Conservation (phyloP, 2,329 filamentous ascomycete genomes). For the Alternaria ethzedia region DNA sequence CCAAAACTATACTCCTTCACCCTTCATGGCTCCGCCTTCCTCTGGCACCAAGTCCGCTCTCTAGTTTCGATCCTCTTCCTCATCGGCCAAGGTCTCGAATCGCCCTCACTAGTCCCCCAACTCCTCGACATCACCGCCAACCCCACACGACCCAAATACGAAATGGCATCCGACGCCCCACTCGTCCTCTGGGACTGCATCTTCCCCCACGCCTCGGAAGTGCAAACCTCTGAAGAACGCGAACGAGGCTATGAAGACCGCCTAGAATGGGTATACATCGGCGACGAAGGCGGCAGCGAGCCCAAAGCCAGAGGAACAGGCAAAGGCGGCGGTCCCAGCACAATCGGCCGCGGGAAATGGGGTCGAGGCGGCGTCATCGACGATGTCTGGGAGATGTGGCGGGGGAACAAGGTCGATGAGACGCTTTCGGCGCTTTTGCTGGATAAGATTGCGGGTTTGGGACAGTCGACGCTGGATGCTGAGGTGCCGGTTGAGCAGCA, state of each 20-base stretch:
- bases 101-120: constrained; percentile 72
- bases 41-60: constrained; percentile 98
- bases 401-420: constrained; percentile 87
- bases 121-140: constrained; percentile 75
- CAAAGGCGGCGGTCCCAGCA: constrained; percentile 18
- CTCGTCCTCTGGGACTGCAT: constrained; percentile 96
- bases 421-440: constrained; percentile 77
- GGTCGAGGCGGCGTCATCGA: constrained; percentile 44
- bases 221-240: constrained; percentile 47
- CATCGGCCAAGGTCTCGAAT: constrained; percentile 85
- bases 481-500: constrained; percentile 14
- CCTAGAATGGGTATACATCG: constrained; percentile 79
- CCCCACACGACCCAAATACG: constrained; percentile 81
- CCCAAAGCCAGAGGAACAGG: constrained; percentile 40
- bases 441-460: constrained; percentile 61
- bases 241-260: constrained; percentile 61
- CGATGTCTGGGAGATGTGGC: constrained; percentile 83
- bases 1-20: constrained; percentile 84
- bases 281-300: constrained; percentile 66
- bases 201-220: constrained; percentile 66
- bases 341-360: constrained; percentile 41
- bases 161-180: constrained; percentile 88
- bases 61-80: constrained; percentile 94
- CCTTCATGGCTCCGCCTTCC: constrained; percentile 87
- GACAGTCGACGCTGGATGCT: constrained; percentile 35